Conservation (phyloP, 1,284 basidiomycete species). For the Cerioporus squamosus region DNA sequence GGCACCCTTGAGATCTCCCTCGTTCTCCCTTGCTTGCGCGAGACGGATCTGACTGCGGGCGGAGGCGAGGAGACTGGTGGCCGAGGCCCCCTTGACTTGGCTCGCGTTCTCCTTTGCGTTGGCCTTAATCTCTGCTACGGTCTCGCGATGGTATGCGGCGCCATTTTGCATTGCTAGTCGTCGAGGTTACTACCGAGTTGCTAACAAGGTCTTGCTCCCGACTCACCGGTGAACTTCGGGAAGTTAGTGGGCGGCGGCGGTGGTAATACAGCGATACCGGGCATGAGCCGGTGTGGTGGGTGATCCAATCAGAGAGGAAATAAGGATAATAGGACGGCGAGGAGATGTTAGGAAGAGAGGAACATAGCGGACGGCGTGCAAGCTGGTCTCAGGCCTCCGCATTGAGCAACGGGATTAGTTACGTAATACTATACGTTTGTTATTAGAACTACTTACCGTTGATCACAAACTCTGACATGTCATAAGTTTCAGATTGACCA, state of each 20-base stretch:
- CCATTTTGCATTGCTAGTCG: constrained; percentile 41
- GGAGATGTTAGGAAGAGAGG: constrained; percentile 8
- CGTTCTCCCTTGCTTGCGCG: constrained; percentile 54
- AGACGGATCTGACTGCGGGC: constrained; percentile 57
- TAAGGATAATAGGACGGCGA: constrained; percentile 24
- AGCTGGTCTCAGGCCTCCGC: neutral
- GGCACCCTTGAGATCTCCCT: constrained; percentile 63
- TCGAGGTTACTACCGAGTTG: constrained; percentile 4
- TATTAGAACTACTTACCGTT: no score
- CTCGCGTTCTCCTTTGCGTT: constrained; percentile 61
- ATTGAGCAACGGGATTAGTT: neutral
- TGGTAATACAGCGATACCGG: constrained; percentile 39
- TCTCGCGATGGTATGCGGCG: constrained; percentile 32
- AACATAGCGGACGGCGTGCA: constrained; percentile 2
- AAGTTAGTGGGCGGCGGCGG: constrained; percentile 34
- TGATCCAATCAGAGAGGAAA: constrained; percentile 12
- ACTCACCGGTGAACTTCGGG: constrained; percentile 32
- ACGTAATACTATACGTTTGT: no score
- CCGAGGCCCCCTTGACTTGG: constrained; percentile 57
- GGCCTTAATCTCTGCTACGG: constrained; percentile 67
- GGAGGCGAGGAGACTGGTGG: constrained; percentile 59
- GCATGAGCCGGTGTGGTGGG: constrained; percentile 32
- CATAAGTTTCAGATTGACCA: no score
- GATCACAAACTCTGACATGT: no score
- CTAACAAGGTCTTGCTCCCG: neutral